Conservation (phyloP, 768 basidiomycete species). For the Mycena venus region DNA sequence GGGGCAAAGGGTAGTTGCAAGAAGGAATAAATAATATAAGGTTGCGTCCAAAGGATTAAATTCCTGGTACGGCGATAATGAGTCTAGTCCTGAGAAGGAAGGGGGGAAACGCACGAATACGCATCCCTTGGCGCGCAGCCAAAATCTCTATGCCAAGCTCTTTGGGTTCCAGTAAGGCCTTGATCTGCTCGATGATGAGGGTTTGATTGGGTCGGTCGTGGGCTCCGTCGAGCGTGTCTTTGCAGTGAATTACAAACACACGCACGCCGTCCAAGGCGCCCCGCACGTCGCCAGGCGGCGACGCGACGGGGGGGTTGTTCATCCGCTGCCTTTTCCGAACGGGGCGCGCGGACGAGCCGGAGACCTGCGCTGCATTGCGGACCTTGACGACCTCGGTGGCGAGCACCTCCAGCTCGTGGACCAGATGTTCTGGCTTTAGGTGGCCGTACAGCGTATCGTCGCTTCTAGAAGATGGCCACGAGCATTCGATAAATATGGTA, state of each 20-base stretch:
- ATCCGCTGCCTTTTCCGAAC: slow-evolving; percentile 54
- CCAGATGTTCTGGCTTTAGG: slow-evolving; percentile 84
- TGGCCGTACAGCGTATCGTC: slow-evolving; percentile 86
- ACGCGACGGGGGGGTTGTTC: slow-evolving; percentile 54
- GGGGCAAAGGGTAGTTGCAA: slow-evolving; percentile 12
- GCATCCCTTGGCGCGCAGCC: slow-evolving; percentile 84
- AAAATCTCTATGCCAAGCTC: slow-evolving; percentile 81
- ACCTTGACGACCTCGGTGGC: slow-evolving; percentile 74
- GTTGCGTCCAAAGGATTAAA: slow-evolving; percentile 3
- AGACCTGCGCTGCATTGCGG: slow-evolving; percentile 45
- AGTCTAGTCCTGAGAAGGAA: not conserved
- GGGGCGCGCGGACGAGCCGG: slow-evolving; percentile 41
- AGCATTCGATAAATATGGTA: slow-evolving; percentile 96
- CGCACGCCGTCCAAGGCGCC: slow-evolving; percentile 70
- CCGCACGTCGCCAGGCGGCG: slow-evolving; percentile 57
- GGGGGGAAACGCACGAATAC: slow-evolving; percentile 70
- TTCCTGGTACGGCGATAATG: slow-evolving; percentile 13
- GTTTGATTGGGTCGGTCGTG: slow-evolving; percentile 67
- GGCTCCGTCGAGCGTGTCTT: slow-evolving; percentile 72
- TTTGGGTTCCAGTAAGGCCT: slow-evolving; percentile 68
- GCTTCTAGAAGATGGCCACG: slow-evolving; percentile 81
- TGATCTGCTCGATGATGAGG: slow-evolving; percentile 82
- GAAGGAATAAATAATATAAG: slow-evolving; percentile 25
- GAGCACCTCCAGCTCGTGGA: slow-evolving; percentile 78
- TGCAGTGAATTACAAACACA: slow-evolving; percentile 91